phyloP scores from a whole-genome alignment of 352 stramenopile species.

The Salisapilia sapeloensis region DNA sequence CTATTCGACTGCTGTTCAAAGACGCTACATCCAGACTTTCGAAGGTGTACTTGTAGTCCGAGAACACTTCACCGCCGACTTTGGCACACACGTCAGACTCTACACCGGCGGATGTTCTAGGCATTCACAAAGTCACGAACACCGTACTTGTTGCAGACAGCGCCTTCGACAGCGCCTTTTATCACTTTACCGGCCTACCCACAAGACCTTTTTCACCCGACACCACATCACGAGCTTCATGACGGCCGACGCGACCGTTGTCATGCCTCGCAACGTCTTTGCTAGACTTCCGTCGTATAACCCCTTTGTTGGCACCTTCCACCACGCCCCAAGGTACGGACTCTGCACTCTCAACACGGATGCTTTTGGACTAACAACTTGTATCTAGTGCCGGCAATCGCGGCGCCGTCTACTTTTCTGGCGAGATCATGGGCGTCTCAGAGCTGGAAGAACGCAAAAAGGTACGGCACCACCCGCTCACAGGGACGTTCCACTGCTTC shows the following conservation, averaged over 20 bases:
- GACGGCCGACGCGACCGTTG: slow-evolving; percentile 17
- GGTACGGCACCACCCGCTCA: slow-evolving; percentile 74
- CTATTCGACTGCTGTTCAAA: too few species aligned
- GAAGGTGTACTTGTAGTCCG: too few species aligned
- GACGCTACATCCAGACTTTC: too few species aligned
- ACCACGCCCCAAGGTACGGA: slow-evolving; percentile 70
- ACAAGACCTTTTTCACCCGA: not conserved
- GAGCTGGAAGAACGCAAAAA: slow-evolving; percentile 83
- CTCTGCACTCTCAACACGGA: not conserved
- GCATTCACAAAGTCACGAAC: too few species aligned
- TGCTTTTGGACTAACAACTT: slow-evolving; percentile 1
- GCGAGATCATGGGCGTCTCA: slow-evolving; percentile 75
- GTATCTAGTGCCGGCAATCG: slow-evolving; percentile 53
- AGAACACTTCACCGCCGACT: too few species aligned
- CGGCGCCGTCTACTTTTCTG: slow-evolving; percentile 75
- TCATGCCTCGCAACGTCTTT: slow-evolving; percentile 53
- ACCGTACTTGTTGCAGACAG: too few species aligned
- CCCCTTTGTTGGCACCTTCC: slow-evolving; percentile 80
- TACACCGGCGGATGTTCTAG: too few species aligned
- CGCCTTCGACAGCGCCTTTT: too few species aligned
- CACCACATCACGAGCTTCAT: not conserved
- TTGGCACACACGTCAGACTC: too few species aligned
- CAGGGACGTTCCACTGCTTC: slow-evolving; percentile 74
- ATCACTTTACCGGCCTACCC: not conserved
- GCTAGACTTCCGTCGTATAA: slow-evolving; percentile 76